These are phyloP conservation scores for Tetraselmis chui DNA, from an alignment of 139 green algal species.

Conservation along the genomic window DNA sequence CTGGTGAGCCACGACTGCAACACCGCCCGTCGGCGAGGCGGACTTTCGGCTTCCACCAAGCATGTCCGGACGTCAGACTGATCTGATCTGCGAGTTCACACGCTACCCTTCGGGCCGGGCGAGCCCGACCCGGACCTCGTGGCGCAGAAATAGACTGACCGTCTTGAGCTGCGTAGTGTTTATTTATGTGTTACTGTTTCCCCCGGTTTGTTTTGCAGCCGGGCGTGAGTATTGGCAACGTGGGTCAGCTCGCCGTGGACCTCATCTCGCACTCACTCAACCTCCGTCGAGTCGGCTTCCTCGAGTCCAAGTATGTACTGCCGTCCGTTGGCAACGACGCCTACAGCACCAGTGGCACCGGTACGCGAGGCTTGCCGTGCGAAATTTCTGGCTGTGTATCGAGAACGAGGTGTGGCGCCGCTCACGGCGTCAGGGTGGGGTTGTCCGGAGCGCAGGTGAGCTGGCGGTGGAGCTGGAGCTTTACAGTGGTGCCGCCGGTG, in stretches of 20 bases:
- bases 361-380: neutral
- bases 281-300: constrained; percentile 16
- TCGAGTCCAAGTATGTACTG: constrained; percentile 51
- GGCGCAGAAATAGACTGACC: too few species aligned
- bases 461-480: constrained; percentile 7
- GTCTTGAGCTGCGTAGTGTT: too few species aligned
- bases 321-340: constrained; percentile 53
- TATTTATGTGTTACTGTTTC: too few species aligned
- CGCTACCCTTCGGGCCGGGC: too few species aligned
- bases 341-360: constrained; percentile 16
- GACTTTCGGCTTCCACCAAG: too few species aligned
- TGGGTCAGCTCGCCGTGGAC: constrained; percentile 72
- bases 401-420: neutral
- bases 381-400: constrained; percentile 43
- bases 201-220: too few species aligned
- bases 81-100: too few species aligned
- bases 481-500: neutral
- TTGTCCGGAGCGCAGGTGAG: neutral
- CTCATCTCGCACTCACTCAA: constrained; percentile 46
- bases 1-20: too few species aligned
- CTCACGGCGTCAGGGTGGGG: neutral
- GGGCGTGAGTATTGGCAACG: constrained; percentile 37
- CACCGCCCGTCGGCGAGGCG: too few species aligned
- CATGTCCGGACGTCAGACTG: too few species aligned
- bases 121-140: too few species aligned